Conservation (phyloP, 2,329 filamentous ascomycete genomes). For the Mariannaea sp. region DNA sequence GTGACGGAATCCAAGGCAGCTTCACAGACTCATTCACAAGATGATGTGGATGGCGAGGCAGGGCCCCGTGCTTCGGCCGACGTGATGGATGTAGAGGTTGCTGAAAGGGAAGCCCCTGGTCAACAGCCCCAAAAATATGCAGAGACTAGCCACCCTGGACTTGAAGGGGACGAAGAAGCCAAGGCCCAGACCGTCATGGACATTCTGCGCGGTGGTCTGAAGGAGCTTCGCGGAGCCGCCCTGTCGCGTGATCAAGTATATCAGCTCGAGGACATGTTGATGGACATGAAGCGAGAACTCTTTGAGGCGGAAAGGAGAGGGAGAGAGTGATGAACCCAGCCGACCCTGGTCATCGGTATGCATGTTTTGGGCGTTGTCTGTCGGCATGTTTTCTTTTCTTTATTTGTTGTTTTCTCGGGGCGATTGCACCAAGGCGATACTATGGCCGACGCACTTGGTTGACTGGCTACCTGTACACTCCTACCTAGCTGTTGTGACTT, state of each 20-base stretch:
- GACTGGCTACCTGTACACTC: no score
- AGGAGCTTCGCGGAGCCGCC: slow-evolving; percentile 61
- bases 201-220: slow-evolving; percentile 50
- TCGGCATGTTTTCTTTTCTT: no score
- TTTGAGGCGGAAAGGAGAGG: slow-evolving; percentile 71
- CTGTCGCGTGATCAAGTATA: slow-evolving; percentile 69
- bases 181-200: slow-evolving; percentile 38
- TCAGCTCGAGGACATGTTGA: slow-evolving; percentile 76
- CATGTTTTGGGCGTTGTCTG: slow-evolving; percentile 28
- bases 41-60: slow-evolving; percentile 24
- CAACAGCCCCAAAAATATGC: slow-evolving; percentile 7
- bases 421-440: slow-evolving; percentile 19
- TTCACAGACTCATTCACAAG: slow-evolving; percentile 40
- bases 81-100: slow-evolving; percentile 29
- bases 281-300: slow-evolving; percentile 76
- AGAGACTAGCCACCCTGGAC: slow-evolving; percentile 10
- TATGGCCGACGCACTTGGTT: slow-evolving; percentile 17
- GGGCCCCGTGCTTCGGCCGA: slow-evolving; percentile 23
- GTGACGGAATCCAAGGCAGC: slow-evolving; percentile 48
- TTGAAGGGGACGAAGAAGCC: slow-evolving; percentile 13
- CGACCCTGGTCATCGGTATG: slow-evolving; percentile 14
- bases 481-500: slow-evolving; percentile 10
- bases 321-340: slow-evolving; percentile 40
- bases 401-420: slow-evolving; percentile 12
- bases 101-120: slow-evolving; percentile 1